Conservation (phyloP, 148 eudicot genomes). For the Arbutus unedo region DNA sequence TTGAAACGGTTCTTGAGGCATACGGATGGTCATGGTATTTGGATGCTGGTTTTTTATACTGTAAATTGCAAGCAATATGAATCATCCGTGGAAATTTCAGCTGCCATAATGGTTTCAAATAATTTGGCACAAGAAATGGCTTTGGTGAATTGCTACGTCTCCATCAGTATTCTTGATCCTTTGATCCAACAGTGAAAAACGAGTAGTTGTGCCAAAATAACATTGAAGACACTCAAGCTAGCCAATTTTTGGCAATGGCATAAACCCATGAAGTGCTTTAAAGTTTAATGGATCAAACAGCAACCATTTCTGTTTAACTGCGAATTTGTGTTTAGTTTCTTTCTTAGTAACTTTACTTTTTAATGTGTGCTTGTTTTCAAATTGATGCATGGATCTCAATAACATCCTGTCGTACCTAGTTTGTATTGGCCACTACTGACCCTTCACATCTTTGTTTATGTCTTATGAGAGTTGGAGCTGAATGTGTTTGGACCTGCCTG, state of each 20-base stretch:
- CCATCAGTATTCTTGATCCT: not conserved
- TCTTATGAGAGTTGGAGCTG: not conserved
- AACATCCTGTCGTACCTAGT: not conserved
- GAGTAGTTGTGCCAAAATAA: too few species aligned
- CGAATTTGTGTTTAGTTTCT: not conserved
- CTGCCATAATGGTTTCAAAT: not conserved
- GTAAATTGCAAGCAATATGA: not conserved
- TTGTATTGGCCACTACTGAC: not conserved
- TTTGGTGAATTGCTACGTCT: not conserved
- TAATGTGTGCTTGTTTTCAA: not conserved
- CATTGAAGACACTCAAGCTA: too few species aligned
- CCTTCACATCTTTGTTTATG: not conserved
- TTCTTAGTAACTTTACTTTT: not conserved
- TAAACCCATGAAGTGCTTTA: too few species aligned
- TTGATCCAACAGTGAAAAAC: not conserved
- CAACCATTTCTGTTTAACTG: not conserved
- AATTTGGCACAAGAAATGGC: not conserved
- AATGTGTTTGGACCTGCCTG: constrained; percentile 8
- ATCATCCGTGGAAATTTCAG: not conserved
- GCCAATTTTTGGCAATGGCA: too few species aligned
- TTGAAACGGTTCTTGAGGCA: too few species aligned
- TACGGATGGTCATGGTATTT: too few species aligned
- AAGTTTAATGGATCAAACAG: not conserved
- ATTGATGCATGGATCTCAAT: not conserved
- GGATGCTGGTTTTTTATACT: not conserved